Evolutionary conservation across 2,329 filamentous ascomycete genomes (phyloP), one percentile per base, ranked within the genome.

Genomic region (Talaromyces sp.): DNA sequence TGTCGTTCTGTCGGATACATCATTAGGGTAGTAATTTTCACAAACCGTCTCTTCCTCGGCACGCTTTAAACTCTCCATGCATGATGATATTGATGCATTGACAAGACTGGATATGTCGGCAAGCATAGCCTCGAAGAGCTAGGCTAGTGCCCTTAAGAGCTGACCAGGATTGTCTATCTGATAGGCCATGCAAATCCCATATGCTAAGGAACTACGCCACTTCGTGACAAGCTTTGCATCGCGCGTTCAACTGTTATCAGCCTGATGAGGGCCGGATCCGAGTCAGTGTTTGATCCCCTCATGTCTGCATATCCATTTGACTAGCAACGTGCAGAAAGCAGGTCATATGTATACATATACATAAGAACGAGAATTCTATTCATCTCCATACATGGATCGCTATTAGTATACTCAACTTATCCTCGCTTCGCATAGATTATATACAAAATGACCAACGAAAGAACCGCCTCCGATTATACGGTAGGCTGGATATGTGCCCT

Each of bases 401-500:
- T n/a, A n/a, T n/a, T n/a, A n/a, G n/a, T n/a, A n/a, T n/a, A n/a
- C 6, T 4, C 23, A 31, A 48, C 23, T 28, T 28, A 14, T 4
- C 14, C 12, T 4, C 23, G 21, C 23, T 48, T 39, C 23, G 28
- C 23, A 25, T 48, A 48, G 14, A 48, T 9, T 12, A 44, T 23
- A 48, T 14, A 48, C 44, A 52, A 54, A 54, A 54, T 54, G 50
- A 21, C 50, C n/a, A 54, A 37, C 40, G 58, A 37, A 7, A 60
- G 46, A 12, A 48, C 58, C 58, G 23, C 37, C 37, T 48, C 57
- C 11, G 57, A 42, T 5, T 60, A 60, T 42, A 60, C 58, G 16
- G 58, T 60, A 33, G 58, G 58, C 14, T 60, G 58, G 58, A 52
- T 60, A 50, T 60, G 58, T 23, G 58, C 58, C 14, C 58, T 60